Base-by-base conservation (phyloP, 1,284 basidiomycete genomes). In the Fomitopsis pinicola region DNA sequence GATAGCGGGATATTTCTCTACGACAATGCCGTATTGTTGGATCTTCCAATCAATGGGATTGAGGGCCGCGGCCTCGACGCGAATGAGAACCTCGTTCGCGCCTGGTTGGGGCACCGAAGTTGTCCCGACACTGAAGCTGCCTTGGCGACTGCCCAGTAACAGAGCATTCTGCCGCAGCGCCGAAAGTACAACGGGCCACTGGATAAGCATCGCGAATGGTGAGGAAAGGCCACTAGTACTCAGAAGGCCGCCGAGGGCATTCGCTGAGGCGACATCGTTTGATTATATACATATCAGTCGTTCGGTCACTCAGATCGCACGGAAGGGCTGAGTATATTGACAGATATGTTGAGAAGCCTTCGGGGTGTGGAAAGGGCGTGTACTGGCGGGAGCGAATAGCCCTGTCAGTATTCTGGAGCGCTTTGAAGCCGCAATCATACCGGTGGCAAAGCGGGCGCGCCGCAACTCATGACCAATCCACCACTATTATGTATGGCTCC, bases 31-130 rank as follows among this genome's bases (percentile, higher is more conserved):
- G 9, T 65, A 63, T 5, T 62, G 44, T 48, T 74, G 76, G 12
- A 78, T 73, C 62, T 74, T 78, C 74, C 76, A 77, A 50, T 81
- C 79, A 38, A 73, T 68, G 1, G 75, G 76, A 60, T 77, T 78
- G 17, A 78, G 65, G 1, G 71, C 73, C 5, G 71, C 65, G 2
- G 75, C 64, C 36, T 69, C 59, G 46, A 78, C 67, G 63, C 74
- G 76, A 58, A 78, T 70, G 36, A 78, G 71, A 36, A 77, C 61
- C 40, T 77, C 36, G 8, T 50, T 56, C 1, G 56, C 42, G 50
- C 50, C 57, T 10, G 60, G 56, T 6, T 42, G 42, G 19, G 60
- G 60, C 14, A 61, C 45, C 17, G 33, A 7, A 1, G n/a, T 26
- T 7, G 56, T 42, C 8, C 57, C 60, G n/a, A 61, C 52, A 26